Evolutionary conservation across 352 stramenopile genomes (phyloP).

Genomic region (Globisporangium abappressorium): DNA sequence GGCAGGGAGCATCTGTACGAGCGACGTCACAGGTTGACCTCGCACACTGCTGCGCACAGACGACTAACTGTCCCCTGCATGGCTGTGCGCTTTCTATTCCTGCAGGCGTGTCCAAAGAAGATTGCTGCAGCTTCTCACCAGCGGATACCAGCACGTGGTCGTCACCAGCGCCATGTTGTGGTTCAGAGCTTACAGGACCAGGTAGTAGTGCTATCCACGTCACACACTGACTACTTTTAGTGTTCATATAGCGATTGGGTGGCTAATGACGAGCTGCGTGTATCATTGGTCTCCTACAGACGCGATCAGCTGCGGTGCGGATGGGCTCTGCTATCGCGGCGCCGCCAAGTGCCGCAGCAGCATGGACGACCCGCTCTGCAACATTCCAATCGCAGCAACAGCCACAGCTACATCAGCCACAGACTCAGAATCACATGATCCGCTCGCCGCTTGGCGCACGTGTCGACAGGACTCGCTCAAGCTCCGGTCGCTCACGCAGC

Average conservation of each 20-base stretch:
- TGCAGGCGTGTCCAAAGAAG: conserved; percentile 25
- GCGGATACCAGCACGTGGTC: neutral
- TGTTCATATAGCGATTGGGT: neutral
- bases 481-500: conserved; percentile 20
- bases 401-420: neutral
- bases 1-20: neutral
- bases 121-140: conserved; percentile 35
- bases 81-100: neutral
- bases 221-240: too few species aligned
- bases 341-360: conserved; percentile 25
- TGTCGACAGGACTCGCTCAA: conserved; percentile 25
- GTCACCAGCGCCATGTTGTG: conserved; percentile 23
- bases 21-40: neutral
- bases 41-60: neutral
- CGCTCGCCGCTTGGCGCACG: conserved; percentile 17
- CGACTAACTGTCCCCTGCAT: neutral
- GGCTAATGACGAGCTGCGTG: neutral
- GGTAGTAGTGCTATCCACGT: conserved; percentile 6
- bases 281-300: conserved; percentile 7
- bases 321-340: conserved; percentile 26
- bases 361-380: conserved; percentile 36
- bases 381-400: conserved; percentile 14
- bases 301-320: conserved; percentile 24
- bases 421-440: neutral
- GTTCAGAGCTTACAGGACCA: conserved; percentile 20